Percentiles rank a stretch among this genome's conserved stretches.
These are phyloP conservation scores for Ophiostoma fasciatum DNA, from an alignment of 2,329 filamentous ascomycete genomes.

Conservation along the genomic window DNA sequence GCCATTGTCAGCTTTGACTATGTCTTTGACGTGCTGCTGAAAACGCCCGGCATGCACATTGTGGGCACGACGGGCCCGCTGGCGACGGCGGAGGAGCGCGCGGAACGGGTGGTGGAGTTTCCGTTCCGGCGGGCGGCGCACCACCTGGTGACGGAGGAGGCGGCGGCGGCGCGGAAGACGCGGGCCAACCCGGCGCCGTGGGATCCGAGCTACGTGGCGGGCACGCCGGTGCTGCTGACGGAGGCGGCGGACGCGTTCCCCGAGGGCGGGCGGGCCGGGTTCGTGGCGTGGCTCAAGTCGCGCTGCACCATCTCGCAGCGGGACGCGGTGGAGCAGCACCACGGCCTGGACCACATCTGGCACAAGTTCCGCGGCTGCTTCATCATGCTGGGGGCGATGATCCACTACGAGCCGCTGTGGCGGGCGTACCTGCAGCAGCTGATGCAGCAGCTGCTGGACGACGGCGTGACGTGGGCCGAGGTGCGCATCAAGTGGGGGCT, in stretches of 20 bases:
- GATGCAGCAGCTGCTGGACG: conserved; percentile 55
- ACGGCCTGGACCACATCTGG: conserved; percentile 77
- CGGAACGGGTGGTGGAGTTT: conserved; percentile 38
- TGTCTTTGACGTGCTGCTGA: conserved; percentile 56
- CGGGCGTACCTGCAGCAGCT: conserved; percentile 58
- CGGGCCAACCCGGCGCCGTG: conserved; percentile 33
- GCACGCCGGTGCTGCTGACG: conserved; percentile 40
- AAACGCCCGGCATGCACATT: conserved; percentile 61
- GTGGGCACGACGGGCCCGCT: conserved; percentile 41
- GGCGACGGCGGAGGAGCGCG: conserved; percentile 33
- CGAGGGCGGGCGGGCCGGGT: conserved; percentile 52
- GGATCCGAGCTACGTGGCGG: conserved; percentile 45
- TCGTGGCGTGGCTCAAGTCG: conserved; percentile 61
- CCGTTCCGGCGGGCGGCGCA: conserved; percentile 34
- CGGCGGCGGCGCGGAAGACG: conserved; percentile 14
- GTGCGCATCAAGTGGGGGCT: conserved; percentile 59
- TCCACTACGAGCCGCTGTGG: conserved; percentile 86
- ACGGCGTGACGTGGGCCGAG: conserved; percentile 78
- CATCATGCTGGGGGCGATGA: conserved; percentile 53
- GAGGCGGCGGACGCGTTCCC: conserved; percentile 63
- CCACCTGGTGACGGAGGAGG: conserved; percentile 18
- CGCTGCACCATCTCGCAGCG: conserved; percentile 56
- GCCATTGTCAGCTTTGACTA: conserved; percentile 84
- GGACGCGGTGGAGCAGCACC: conserved; percentile 66
- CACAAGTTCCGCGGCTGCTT: conserved; percentile 66